A percentile compares a stretch with the other conserved stretches of the same genome.
These are phyloP conservation scores for Gossypium gossypioides DNA, from an alignment of 441 rosid species.

Conservation along the genomic window DNA sequence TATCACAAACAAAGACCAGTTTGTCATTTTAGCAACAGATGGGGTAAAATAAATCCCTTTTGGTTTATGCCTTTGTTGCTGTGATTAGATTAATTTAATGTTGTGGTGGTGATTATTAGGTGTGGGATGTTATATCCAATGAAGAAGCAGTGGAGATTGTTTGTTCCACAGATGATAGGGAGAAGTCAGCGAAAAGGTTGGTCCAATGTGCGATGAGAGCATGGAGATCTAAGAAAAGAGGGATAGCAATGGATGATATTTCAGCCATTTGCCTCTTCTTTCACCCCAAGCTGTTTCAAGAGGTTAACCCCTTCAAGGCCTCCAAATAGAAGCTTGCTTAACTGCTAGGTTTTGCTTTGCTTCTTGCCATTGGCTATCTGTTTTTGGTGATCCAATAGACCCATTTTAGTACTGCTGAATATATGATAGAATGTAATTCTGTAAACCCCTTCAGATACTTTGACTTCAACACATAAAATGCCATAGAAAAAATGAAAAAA, in stretches of 20 bases:
- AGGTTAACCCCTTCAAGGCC: not conserved
- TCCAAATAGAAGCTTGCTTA: not conserved
- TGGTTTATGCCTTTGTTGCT: too few relatives aligned
- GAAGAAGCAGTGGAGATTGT: conserved; percentile 74
- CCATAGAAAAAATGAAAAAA: too few relatives aligned
- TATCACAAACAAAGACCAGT: conserved; percentile 54
- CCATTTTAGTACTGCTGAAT: too few relatives aligned
- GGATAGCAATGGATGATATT: conserved; percentile 71
- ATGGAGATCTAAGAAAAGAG: conserved; percentile 63
- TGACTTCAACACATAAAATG: too few relatives aligned
- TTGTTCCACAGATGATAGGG: conserved; percentile 37
- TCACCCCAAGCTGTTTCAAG: conserved; percentile 18
- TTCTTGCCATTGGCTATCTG: too few relatives aligned
- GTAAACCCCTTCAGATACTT: too few relatives aligned
- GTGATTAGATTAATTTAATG: too few relatives aligned
- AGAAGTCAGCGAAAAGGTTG: conserved; percentile 53
- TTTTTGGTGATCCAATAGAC: too few relatives aligned
- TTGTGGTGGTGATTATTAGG: conserved; percentile 22
- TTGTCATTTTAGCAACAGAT: conserved; percentile 73
- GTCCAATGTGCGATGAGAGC: conserved; percentile 56
- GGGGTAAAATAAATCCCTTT: conserved; percentile 37
- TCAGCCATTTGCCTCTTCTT: conserved; percentile 85
- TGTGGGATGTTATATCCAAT: conserved; percentile 81
- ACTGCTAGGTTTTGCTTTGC: too few relatives aligned
- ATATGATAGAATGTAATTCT: too few relatives aligned